Evolutionary conservation across 2,329 filamentous ascomycete species (phyloP), one percentile per base, ranked within the genome.

Genomic region (Emergomyces orientalis): DNA sequence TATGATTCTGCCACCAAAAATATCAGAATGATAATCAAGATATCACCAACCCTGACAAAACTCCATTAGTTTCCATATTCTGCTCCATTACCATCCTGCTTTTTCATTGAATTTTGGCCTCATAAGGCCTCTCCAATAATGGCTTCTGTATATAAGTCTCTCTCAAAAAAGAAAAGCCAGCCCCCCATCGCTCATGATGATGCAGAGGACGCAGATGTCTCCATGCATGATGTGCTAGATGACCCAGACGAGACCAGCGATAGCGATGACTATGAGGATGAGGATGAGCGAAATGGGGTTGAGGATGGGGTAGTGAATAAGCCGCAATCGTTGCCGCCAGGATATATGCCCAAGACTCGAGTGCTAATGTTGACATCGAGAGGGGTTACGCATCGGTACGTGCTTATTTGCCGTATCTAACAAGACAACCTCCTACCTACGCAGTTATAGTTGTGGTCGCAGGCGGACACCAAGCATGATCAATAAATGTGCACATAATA

Each of bases 351-450:
- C 34, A 78, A 79, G 66, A 78, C 77, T 69, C 78, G 91, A 71
- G 89, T 97, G 60, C 81, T 99, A 67, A 92, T 97, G 71, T 82
- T 99, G 69, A 94, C 90, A 32, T 97, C 92, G 30, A 83, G 94
- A 79, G 94, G 94, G 67, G 90, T 97, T 61, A 96, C 93, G 41
- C 91, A 90, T 77, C 84, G 89, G 88, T 91, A 79, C 65, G 80
- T 60, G 22, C 41, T 19, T 54, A 34, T 37, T 54, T 30, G 8
- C 27, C 27, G n/a, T 54, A 19, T 11, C 17, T n/a, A 30, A 17
- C 25, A 22, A 17, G 14, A 27, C 9, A 6, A 27, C 17, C 47
- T 17, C 47, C 9, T 27, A 27, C 22, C 47, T 25, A 14, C 22
- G 22, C 22, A 27, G n/a, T 17, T 43, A 25, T 39, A 43, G n/a